Percentiles rank a stretch among this genome's conserved stretches.
These are phyloP conservation scores for Rhizophagus sp. DNA, from an alignment of 192 early-diverging fungal species.

Conservation along the genomic window DNA sequence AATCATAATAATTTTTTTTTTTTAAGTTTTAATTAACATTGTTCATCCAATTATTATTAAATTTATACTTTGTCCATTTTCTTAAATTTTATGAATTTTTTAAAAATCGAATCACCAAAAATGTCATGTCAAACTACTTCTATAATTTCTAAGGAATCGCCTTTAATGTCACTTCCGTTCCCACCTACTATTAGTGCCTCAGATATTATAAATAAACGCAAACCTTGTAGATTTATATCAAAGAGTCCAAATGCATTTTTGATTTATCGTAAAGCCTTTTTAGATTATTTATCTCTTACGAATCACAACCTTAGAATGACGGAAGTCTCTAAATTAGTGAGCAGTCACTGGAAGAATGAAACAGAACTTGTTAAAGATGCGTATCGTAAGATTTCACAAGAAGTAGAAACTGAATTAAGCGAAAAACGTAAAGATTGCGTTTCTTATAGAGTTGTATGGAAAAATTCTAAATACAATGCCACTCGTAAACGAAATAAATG, in stretches of 20 bases:
- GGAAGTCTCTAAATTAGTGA: neutral
- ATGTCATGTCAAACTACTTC: neutral
- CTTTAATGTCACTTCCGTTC: neutral
- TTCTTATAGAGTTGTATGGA: neutral
- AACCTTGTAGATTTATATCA: neutral
- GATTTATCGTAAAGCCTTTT: slow-evolving; percentile 9
- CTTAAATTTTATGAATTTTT: too few relatives aligned
- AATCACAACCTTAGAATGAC: neutral
- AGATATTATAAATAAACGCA: neutral
- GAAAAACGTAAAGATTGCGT: neutral
- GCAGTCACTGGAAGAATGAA: slow-evolving; percentile 9
- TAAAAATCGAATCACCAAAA: too few relatives aligned
- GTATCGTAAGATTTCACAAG: slow-evolving; percentile 1
- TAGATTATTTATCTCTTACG: neutral
- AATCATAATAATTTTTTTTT: too few relatives aligned
- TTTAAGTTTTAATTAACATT: too few relatives aligned
- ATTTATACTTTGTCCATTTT: too few relatives aligned
- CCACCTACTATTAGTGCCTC: neutral
- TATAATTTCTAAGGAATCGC: neutral
- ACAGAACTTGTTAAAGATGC: neutral
- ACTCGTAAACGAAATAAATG: too few relatives aligned
- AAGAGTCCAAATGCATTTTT: slow-evolving; percentile 17
- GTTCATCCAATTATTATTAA: too few relatives aligned
- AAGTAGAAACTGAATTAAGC: neutral
- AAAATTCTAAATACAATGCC: neutral